phyloP scores from a whole-genome alignment of 2,329 filamentous ascomycete genomes.

The Albophoma yamanashiensis region DNA sequence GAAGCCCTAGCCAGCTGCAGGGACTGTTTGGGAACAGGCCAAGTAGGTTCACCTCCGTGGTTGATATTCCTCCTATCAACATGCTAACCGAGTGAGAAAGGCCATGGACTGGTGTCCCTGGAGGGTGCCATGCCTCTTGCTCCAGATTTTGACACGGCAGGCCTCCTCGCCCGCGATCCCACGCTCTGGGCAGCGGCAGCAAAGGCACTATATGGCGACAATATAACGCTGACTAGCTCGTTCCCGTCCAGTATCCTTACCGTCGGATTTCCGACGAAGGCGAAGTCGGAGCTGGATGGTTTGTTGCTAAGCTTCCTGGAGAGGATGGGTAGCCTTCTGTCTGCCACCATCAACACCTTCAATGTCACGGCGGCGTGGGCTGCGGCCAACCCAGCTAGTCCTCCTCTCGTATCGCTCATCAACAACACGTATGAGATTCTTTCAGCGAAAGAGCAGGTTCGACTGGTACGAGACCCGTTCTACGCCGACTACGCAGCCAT shows the following conservation, averaged over 20 bases:
- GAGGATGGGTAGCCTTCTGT: not conserved
- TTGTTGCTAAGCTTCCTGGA: not conserved
- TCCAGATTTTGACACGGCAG: constrained; percentile 30
- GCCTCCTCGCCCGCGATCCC: constrained; percentile 27
- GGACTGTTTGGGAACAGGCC: constrained; percentile 36
- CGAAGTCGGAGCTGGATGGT: constrained; percentile 4
- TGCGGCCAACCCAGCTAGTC: not conserved
- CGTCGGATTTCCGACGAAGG: constrained; percentile 13
- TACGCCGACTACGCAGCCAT: constrained; percentile 20
- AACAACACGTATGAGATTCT: constrained; percentile 23
- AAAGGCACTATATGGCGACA: constrained; percentile 17
- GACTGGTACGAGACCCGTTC: constrained; percentile 22
- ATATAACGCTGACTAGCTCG: constrained; percentile 18
- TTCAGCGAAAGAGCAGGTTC: constrained; percentile 23
- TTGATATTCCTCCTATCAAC: constrained; percentile 1
- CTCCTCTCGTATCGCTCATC: constrained; percentile 13
- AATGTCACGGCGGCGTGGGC: not conserved
- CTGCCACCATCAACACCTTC: not conserved
- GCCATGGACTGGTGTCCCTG: constrained; percentile 25
- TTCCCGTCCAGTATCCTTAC: constrained; percentile 21
- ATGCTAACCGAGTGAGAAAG: not conserved
- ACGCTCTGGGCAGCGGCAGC: constrained; percentile 21
- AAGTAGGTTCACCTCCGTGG: not conserved
- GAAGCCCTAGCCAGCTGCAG: constrained; percentile 29
- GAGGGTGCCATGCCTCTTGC: constrained; percentile 29